Base-by-base conservation (phyloP, 179 eudicot species). In the Heliamphora ciliata region DNA sequence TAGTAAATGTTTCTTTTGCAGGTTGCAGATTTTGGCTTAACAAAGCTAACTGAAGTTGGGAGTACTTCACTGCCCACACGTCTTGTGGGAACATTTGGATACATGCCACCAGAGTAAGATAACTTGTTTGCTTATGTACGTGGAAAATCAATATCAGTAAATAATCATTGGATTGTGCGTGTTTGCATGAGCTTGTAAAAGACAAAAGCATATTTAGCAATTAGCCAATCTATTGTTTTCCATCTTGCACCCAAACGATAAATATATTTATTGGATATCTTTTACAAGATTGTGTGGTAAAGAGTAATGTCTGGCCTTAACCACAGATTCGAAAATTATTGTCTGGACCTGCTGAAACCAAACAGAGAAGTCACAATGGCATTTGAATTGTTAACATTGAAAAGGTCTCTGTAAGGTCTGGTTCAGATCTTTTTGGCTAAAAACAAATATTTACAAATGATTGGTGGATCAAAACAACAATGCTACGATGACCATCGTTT, bases 21-120 rank as follows among this genome's bases (percentile, higher is more conserved):
- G 95, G 93, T 92, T 86, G 96, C 94, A 60, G 96, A 92, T 88
- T 92, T 92, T 85, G 96, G 96, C 80, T 87, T 91, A 83, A 87
- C 96, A 76, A 92, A 90, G 88, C 86, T 92, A 82, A 90, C 91
- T 51, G 96, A 90, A 81, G 90, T 87, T 81, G 94, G 92, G 76
- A 85, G 84, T 79, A 15, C 73, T 18, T 87, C 96, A 56, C 78
- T 86, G 71, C 91, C 90, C 48, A 89, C 96, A 73, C 86, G 87
- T 67, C 89, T 90, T 79, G 93, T 88, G 88, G 96, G 96, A 60
- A 92, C 96, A 76, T 89, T 91, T 51, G 96, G 96, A 82, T 92
- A 92, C 83, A 92, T 92, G 96, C 92, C 94, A 69, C 96, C 96
- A 55, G 96, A 92, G 94, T 92, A 88, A 83, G 89, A 80, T 65